A percentile compares a stretch with the other conserved stretches of the same genome.
These are phyloP conservation scores for Ophiostoma ulmi DNA, from an alignment of 2,329 filamentous ascomycete species.

Conservation along the genomic window DNA sequence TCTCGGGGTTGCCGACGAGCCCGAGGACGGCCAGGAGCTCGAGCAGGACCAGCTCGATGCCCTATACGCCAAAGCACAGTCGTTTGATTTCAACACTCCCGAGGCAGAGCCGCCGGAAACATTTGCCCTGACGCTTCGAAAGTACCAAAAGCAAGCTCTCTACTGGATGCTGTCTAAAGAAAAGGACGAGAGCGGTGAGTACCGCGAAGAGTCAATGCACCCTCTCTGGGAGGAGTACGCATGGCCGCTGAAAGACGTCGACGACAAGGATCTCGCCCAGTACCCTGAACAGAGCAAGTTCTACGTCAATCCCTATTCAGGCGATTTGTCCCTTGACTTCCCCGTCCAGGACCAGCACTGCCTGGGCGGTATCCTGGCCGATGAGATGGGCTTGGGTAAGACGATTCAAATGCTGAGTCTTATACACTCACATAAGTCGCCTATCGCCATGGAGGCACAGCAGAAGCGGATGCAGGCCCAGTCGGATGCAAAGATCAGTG, in stretches of 20 bases:
- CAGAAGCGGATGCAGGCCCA: slow-evolving; percentile 26
- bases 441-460: slow-evolving; percentile 42
- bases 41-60: slow-evolving; percentile 94
- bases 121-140: slow-evolving; percentile 77
- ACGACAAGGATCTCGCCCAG: slow-evolving; percentile 67
- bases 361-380: slow-evolving; percentile 84
- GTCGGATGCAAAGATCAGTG: slow-evolving; percentile 25
- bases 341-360: slow-evolving; percentile 93
- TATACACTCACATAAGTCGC: slow-evolving; percentile 74
- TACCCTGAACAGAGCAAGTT: slow-evolving; percentile 67
- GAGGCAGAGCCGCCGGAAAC: slow-evolving; percentile 75
- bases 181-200: slow-evolving; percentile 61
- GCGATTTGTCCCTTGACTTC: slow-evolving; percentile 86
- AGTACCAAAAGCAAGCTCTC: slow-evolving; percentile 91
- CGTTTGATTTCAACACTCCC: slow-evolving; percentile 90
- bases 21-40: slow-evolving; percentile 82
- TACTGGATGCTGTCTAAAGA: slow-evolving; percentile 97
- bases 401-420: slow-evolving; percentile 98
- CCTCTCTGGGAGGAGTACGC: slow-evolving; percentile 94
- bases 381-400: slow-evolving; percentile 97
- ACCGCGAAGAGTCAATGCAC: slow-evolving; percentile 72
- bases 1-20: slow-evolving; percentile 49
- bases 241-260: slow-evolving; percentile 83
- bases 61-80: slow-evolving; percentile 91
- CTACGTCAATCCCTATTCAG: slow-evolving; percentile 96